Conservation (phyloP, 257 asterid genomes). For the Nicotiana obtusifolia region DNA sequence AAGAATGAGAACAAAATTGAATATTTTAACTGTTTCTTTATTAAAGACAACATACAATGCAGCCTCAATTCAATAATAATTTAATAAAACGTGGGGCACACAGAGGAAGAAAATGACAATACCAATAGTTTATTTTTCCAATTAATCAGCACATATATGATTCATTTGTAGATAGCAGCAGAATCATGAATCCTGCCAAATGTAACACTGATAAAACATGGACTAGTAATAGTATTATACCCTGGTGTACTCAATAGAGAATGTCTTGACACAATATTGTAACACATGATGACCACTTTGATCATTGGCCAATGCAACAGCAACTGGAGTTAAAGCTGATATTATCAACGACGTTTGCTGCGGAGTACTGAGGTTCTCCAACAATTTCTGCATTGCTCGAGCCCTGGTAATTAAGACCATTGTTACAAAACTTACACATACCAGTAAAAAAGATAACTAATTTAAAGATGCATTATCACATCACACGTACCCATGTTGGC, state of each 20-base stretch:
- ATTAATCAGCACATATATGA: background rate
- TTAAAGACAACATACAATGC: background rate
- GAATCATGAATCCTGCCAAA: background rate
- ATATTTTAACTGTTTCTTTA: background rate
- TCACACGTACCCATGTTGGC: conserved; percentile 49
- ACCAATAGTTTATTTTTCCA: background rate
- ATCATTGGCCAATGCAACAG: conserved; percentile 48
- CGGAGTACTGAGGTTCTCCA: conserved; percentile 49
- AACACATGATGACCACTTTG: conserved; percentile 65
- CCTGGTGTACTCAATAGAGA: conserved; percentile 52
- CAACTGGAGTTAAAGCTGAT: conserved; percentile 37
- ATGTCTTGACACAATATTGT: conserved; percentile 38
- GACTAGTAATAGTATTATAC: conserved; percentile 18
- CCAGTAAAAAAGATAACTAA: background rate
- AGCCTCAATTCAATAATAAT: background rate
- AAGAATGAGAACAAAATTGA: background rate
- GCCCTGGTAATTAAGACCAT: conserved; percentile 32
- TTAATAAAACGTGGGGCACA: conserved; percentile 7
- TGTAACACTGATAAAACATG: too few relatives aligned
- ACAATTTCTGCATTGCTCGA: conserved; percentile 39
- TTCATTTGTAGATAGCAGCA: background rate
- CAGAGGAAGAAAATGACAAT: background rate
- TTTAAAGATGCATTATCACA: background rate
- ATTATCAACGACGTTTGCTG: conserved; percentile 45
- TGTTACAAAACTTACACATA: background rate